Evolutionary conservation across 148 eudicot species (phyloP), one percentile per base, ranked within the genome.

Genomic region (Arctostaphylos glauca): DNA sequence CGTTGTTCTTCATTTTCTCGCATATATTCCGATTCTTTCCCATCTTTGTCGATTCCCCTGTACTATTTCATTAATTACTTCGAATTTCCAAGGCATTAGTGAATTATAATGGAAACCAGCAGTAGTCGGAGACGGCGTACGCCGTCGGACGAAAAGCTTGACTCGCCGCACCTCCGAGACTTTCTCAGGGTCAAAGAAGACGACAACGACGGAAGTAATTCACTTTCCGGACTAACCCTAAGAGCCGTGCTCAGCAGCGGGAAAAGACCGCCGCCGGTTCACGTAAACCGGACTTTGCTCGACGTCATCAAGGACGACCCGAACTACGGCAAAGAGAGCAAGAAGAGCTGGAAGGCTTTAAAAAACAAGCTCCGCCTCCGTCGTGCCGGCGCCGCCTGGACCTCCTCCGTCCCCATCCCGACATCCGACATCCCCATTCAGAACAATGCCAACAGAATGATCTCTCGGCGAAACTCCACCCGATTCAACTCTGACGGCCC

Each of bases 241-340:
- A 86, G 88, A 47, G 89, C 86, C 31, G 84, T 90, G 19, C 88
- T 90, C 10, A 74, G 74, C 44, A 58, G 76, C 50, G 88, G 83
- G 25, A 88, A 86, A 80, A 88, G 81, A 75, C 66, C 87, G 9
- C 62, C 84, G 18, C 80, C 87, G 81, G 77, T 75, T n/a, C 78
- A 44, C 81, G 86, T 47, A 70, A 86, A 82, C 82, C 84, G 89
- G 68, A 89, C 90, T 9, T 85, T 92, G 8, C 74, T 91, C 23
- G 92, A 93, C 72, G 76, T 90, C 10, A 86, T 92, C 50, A 79
- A 84, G 3, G 87, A 87, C 66, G 93, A 90, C 48, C 84, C 86
- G 0, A 25, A 73, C 52, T 23, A 62, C 70, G 23, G 79, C 10
- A 53, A 50, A 5, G 81, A 81, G 18, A 31, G 84, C 16, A 89